A percentile compares a stretch with the other conserved stretches of the same genome.
Conservation (phyloP, 1,284 basidiomycete genomes). For the Gomphus bonarii region DNA sequence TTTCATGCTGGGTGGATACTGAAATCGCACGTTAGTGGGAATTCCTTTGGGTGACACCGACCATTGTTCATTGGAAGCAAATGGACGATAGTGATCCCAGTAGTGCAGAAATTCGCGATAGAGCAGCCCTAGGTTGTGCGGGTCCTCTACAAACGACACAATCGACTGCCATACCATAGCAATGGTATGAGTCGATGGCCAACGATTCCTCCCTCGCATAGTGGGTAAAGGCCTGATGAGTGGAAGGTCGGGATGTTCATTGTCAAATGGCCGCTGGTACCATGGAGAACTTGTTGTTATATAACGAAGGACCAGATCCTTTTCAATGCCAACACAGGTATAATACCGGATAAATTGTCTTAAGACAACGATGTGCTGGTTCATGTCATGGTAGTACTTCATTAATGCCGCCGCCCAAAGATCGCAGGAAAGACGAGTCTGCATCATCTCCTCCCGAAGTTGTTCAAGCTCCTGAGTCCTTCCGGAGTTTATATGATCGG, state of each 20-base stretch:
- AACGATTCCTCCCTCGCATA: background rate
- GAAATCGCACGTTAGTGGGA: conserved; percentile 1
- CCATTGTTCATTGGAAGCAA: background rate
- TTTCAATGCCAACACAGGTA: conserved; percentile 4
- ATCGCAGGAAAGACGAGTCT: background rate
- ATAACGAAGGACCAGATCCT: background rate
- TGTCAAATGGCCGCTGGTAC: background rate
- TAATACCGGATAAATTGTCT: conserved; percentile 3
- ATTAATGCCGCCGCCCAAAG: conserved; percentile 5
- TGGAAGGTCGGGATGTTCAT: conserved; percentile 1
- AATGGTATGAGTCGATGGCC: conserved; percentile 7
- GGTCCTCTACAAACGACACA: background rate
- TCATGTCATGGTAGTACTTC: conserved; percentile 6
- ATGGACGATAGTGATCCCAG: background rate
- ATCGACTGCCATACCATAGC: conserved; percentile 8
- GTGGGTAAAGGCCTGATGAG: background rate
- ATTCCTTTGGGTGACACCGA: background rate
- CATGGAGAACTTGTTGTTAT: background rate
- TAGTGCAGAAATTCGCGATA: conserved; percentile 2
- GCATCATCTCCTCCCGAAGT: background rate
- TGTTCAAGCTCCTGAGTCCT: background rate
- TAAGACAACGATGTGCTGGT: conserved; percentile 3
- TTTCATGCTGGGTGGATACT: conserved; percentile 6
- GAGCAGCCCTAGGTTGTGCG: background rate
- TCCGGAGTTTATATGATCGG: background rate